Conservation (phyloP, 2,329 filamentous ascomycete species). For the Claviceps quebecensis region DNA sequence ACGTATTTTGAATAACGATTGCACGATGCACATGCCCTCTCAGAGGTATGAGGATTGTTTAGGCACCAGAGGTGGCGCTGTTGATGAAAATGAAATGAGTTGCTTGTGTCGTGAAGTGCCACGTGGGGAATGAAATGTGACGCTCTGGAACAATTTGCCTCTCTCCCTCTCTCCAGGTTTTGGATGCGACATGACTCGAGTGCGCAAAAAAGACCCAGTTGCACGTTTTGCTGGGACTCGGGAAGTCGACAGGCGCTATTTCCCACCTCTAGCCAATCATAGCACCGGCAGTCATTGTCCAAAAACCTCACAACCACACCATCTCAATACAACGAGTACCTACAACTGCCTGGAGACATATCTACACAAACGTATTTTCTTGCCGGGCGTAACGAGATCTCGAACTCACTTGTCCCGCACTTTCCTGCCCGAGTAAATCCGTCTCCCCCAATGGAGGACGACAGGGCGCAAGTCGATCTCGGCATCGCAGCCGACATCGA, state of each 20-base stretch:
- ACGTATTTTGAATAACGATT: too few relatives aligned
- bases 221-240: too few relatives aligned
- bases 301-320: conserved; percentile 1
- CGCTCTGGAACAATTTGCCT: neutral
- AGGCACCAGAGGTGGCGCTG: too few relatives aligned
- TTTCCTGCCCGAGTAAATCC: neutral
- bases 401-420: neutral
- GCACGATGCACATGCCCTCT: too few relatives aligned
- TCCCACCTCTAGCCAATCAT: conserved; percentile 1
- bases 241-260: neutral
- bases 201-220: neutral
- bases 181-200: neutral
- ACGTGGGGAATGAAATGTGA: neutral
- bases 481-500: conserved; percentile 56
- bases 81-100: too few relatives aligned
- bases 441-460: conserved; percentile 52
- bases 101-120: neutral
- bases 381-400: neutral
- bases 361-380: neutral
- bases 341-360: neutral
- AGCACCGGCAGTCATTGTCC: neutral
- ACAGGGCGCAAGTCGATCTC: conserved; percentile 55
- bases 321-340: neutral
- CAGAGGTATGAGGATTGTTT: too few relatives aligned
- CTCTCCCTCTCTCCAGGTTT: neutral